Conservation (phyloP, 164 flowering plant species). For the Umbilicus rupestris region DNA sequence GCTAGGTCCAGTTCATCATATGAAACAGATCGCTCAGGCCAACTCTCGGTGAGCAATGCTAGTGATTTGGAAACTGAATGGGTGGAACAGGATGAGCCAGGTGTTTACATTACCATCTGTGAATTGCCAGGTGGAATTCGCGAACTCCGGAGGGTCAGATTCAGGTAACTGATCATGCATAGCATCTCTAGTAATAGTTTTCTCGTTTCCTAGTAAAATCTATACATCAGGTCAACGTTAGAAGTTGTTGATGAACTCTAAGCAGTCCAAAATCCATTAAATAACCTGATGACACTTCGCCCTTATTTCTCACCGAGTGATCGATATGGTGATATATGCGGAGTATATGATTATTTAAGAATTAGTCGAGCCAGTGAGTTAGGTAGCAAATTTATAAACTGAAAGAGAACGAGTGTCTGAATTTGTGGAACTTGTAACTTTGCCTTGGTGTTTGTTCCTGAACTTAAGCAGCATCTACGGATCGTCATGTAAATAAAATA, state of each 20-base stretch:
- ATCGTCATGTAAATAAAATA: too few species aligned
- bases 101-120: slow-evolving; percentile 70
- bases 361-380: background rate
- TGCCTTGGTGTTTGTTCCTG: background rate
- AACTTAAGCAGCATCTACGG: background rate
- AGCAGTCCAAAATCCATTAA: background rate
- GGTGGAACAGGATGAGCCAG: slow-evolving; percentile 76
- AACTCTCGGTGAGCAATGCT: slow-evolving; percentile 80
- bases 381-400: background rate
- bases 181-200: background rate
- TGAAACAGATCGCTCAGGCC: slow-evolving; percentile 77
- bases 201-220: background rate
- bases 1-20: slow-evolving; percentile 67
- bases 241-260: background rate
- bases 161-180: slow-evolving; percentile 34
- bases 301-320: background rate
- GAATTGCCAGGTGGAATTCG: slow-evolving; percentile 46
- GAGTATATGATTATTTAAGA: background rate
- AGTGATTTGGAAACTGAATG: slow-evolving; percentile 81
- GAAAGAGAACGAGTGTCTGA: background rate
- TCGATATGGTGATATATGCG: background rate
- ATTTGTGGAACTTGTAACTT: background rate
- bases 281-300: background rate
- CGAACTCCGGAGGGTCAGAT: slow-evolving; percentile 62
- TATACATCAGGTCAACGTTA: background rate